Conservation (phyloP, 73 alveolate genomes). For the Tetrahymena thermophila region DNA sequence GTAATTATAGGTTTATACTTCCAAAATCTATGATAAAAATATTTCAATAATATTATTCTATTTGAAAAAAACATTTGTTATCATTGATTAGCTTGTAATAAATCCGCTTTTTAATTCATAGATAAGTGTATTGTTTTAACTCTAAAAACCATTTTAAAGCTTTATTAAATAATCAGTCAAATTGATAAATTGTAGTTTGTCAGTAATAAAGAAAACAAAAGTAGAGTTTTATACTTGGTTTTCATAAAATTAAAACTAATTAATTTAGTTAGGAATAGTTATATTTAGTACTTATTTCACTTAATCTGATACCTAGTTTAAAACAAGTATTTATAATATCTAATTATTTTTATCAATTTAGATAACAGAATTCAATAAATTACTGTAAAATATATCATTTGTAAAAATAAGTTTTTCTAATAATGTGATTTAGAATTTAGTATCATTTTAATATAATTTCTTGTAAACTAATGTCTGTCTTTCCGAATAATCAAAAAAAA, state of each 20-base stretch:
- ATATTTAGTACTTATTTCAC: background rate
- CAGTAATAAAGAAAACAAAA: background rate
- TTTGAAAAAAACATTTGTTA: too few relatives aligned
- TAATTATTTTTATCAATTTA: too few relatives aligned
- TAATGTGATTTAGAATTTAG: background rate
- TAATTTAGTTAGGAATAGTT: background rate
- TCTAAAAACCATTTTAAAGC: background rate
- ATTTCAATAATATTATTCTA: background rate
- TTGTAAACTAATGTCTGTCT: background rate
- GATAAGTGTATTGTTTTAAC: too few relatives aligned
- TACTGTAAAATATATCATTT: background rate
- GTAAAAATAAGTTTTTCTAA: too few relatives aligned
- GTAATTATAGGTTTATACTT: background rate
- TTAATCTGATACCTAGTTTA: background rate
- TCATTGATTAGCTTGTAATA: background rate
- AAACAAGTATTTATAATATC: background rate
- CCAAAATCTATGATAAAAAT: background rate
- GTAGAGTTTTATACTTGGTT: background rate
- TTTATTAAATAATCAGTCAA: background rate
- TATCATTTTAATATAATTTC: background rate
- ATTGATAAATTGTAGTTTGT: too few relatives aligned
- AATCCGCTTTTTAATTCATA: background rate
- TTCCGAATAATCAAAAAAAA: background rate
- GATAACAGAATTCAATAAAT: background rate
- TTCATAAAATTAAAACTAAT: background rate